These are phyloP conservation scores for Arctostaphylos glauca DNA, from an alignment of 148 eudicot genomes.

Conservation along the genomic window DNA sequence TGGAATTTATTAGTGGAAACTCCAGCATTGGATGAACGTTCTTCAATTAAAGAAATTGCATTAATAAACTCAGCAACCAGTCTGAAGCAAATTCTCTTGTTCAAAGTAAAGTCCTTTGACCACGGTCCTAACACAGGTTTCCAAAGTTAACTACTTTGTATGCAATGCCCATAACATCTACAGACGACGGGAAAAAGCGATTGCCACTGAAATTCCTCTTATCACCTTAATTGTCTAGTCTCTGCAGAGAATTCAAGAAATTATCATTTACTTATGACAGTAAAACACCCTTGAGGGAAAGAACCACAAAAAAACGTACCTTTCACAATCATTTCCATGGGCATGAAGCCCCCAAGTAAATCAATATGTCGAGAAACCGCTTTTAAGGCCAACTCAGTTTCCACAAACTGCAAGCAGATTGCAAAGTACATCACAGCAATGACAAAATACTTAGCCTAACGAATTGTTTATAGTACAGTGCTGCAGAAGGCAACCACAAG, in stretches of 20 bases:
- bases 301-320: conserved; percentile 35
- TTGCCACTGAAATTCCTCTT: not conserved
- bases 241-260: not conserved
- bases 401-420: conserved; percentile 62
- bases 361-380: conserved; percentile 35
- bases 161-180: not conserved
- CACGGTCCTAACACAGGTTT: not conserved
- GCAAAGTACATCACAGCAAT: conserved; percentile 3
- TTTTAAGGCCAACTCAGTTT: conserved; percentile 52
- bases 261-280: not conserved
- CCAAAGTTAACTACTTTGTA: not conserved
- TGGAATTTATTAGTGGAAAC: not conserved
- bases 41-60: not conserved
- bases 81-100: not conserved
- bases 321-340: conserved; percentile 71
- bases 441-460: not conserved
- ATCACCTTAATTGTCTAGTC: not conserved
- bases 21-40: not conserved
- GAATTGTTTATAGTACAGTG: not conserved
- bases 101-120: not conserved
- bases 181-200: not conserved
- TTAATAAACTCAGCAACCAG: not conserved
- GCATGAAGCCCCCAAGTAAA: conserved; percentile 59
- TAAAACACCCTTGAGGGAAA: not conserved
- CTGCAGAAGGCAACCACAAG: not conserved